A percentile compares a stretch with the other conserved stretches of the same genome.
phyloP scores from a whole-genome alignment of 805 yeast species.

The Candida ulmi region DNA sequence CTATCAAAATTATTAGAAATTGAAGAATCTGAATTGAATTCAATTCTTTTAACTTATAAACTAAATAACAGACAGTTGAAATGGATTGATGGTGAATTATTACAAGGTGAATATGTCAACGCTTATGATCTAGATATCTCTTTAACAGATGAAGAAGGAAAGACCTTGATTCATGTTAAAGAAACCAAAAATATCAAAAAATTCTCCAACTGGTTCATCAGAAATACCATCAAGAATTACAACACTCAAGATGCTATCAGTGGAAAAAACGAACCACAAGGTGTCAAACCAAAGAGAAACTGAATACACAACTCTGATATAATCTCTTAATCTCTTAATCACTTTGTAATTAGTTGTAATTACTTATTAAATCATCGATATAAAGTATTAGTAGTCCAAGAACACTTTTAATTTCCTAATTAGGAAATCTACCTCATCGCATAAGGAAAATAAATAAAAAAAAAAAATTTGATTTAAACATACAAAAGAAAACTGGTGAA shows the following conservation, averaged over 20 bases:
- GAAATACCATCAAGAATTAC: constrained; percentile 41
- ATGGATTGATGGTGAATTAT: constrained; percentile 35
- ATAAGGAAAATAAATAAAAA: neutral
- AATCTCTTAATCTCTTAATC: too few species aligned
- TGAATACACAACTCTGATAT: too few species aligned
- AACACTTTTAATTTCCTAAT: neutral
- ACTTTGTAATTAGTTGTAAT: too few species aligned
- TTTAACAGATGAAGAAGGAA: constrained; percentile 30
- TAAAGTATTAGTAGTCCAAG: neutral
- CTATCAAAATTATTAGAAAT: constrained; percentile 34
- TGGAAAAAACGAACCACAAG: constrained; percentile 3
- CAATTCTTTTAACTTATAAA: constrained; percentile 38
- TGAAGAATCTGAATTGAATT: constrained; percentile 27
- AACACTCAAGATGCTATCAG: constrained; percentile 35
- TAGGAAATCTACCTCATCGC: constrained; percentile 2
- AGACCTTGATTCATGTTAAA: constrained; percentile 33
- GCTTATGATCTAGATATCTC: constrained; percentile 40
- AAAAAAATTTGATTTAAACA: neutral
- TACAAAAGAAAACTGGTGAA: neutral
- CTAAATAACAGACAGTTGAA: constrained; percentile 39
- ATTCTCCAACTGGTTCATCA: constrained; percentile 45
- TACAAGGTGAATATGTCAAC: constrained; percentile 34
- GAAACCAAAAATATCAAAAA: constrained; percentile 40
- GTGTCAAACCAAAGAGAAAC: neutral
- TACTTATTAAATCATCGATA: too few species aligned